Conservation (phyloP, 2,329 filamentous ascomycete genomes). For the Fusarium sp. region DNA sequence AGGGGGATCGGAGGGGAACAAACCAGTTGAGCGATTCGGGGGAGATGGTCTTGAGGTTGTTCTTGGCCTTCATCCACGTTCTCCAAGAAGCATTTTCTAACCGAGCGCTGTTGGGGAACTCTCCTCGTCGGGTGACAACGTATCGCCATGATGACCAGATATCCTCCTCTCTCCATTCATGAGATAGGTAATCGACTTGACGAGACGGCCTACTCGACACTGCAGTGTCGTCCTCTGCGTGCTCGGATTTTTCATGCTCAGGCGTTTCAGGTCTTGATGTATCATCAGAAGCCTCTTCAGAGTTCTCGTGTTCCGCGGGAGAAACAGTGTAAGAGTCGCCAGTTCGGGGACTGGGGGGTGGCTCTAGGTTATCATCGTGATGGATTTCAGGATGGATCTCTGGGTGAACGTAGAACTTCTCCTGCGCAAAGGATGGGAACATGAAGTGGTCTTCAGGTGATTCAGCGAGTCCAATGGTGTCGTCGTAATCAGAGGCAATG, state of each 20-base stretch:
- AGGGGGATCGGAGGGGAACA: conserved; percentile 2
- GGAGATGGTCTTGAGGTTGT: conserved; percentile 85
- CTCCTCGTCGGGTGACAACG: conserved; percentile 80
- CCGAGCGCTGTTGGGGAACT: conserved; percentile 83
- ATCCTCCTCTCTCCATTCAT: conserved; percentile 94
- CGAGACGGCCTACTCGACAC: conserved; percentile 80
- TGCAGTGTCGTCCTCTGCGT: conserved; percentile 83
- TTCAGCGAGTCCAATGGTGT: conserved; percentile 57
- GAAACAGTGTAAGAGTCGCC: conserved; percentile 64
- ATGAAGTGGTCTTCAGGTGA: conserved; percentile 60
- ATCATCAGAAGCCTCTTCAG: conserved; percentile 50
- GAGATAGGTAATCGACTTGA: conserved; percentile 95
- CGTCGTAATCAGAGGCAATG: conserved; percentile 67
- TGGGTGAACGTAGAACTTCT: conserved; percentile 56
- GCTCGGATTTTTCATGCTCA: conserved; percentile 58
- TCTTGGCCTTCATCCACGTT: conserved; percentile 94
- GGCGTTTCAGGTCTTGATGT: conserved; percentile 70
- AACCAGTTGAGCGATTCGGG: conserved; percentile 96
- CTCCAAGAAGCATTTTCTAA: conserved; percentile 98
- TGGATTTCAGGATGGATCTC: conserved; percentile 40
- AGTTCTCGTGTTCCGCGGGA: conserved; percentile 63
- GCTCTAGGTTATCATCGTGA: conserved; percentile 57
- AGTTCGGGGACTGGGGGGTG: conserved; percentile 61
- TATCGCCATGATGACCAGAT: conserved; percentile 98
- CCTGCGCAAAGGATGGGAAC: conserved; percentile 59